Evolutionary conservation across 148 eudicot species (phyloP).

Genomic region (Persicaria maculosa): DNA sequence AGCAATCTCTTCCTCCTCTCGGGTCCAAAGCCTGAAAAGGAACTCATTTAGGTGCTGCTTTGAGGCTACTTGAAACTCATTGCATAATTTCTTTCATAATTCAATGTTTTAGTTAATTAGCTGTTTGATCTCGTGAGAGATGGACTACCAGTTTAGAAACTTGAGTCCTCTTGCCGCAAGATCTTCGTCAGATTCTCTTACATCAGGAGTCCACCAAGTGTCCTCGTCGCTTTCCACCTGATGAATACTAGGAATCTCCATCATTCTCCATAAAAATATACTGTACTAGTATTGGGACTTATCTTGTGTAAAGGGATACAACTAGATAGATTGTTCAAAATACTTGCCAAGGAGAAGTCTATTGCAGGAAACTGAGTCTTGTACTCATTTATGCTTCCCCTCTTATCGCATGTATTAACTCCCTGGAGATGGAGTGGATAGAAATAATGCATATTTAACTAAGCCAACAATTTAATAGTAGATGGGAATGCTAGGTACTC

Average conservation of each 20-base stretch:
- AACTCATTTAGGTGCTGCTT: not conserved
- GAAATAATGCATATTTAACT: not conserved
- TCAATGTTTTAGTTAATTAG: too few species aligned
- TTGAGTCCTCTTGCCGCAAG: conserved; percentile 58
- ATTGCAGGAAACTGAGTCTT: conserved; percentile 59
- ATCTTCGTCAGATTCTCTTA: conserved; percentile 57
- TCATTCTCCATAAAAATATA: not conserved
- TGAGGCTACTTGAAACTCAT: too few species aligned
- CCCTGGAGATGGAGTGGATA: conserved; percentile 63
- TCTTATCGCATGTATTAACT: conserved; percentile 68
- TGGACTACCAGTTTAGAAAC: conserved; percentile 55
- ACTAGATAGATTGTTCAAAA: not conserved
- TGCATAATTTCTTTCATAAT: too few species aligned
- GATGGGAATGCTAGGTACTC: conserved; percentile 8
- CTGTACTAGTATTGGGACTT: not conserved
- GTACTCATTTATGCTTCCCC: conserved; percentile 65
- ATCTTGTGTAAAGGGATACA: too few species aligned
- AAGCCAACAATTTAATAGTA: not conserved
- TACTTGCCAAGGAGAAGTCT: conserved; percentile 73
- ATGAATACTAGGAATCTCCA: not conserved
- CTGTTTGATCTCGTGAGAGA: too few species aligned
- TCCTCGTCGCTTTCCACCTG: conserved; percentile 74
- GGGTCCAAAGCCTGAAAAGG: conserved; percentile 50
- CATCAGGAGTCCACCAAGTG: conserved; percentile 45
- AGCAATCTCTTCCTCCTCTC: conserved; percentile 74